A percentile compares a stretch with the other conserved stretches of the same genome.
phyloP scores from a whole-genome alignment of 2,329 filamentous ascomycete species.

The Alternaria panax region DNA sequence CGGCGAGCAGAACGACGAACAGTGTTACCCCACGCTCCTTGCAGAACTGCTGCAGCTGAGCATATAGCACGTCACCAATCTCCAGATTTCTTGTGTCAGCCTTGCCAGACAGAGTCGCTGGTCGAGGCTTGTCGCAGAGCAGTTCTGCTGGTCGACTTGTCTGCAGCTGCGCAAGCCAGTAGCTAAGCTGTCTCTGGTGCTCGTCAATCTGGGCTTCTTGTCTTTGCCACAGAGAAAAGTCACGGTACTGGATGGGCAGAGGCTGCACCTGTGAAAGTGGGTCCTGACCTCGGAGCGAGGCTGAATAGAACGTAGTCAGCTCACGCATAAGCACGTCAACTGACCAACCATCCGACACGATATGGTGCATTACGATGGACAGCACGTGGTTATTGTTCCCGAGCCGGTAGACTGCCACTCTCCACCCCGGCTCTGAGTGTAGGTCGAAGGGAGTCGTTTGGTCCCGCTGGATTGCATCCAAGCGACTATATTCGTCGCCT shows the following conservation, averaged over 20 bases:
- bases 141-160: conserved; percentile 6
- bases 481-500: too few species aligned
- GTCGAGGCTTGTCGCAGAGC: conserved; percentile 3
- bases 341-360: conserved; percentile 20
- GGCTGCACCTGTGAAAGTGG: background rate
- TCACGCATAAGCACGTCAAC: conserved; percentile 1
- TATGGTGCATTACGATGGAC: conserved; percentile 18
- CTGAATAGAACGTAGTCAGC: background rate
- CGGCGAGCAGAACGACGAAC: conserved; percentile 12
- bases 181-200: background rate
- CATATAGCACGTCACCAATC: background rate
- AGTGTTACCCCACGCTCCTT: background rate
- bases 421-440: background rate
- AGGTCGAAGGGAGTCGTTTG: conserved; percentile 2
- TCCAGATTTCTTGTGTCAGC: background rate
- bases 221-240: conserved; percentile 6
- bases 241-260: conserved; percentile 1
- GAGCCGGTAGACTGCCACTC: background rate
- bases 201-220: background rate
- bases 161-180: background rate
- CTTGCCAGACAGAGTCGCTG: background rate
- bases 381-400: conserved; percentile 1
- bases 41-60: background rate
- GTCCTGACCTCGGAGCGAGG: background rate
- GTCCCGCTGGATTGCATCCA: background rate